Conservation (phyloP, 306 rosid species). For the Betula pendula region DNA sequence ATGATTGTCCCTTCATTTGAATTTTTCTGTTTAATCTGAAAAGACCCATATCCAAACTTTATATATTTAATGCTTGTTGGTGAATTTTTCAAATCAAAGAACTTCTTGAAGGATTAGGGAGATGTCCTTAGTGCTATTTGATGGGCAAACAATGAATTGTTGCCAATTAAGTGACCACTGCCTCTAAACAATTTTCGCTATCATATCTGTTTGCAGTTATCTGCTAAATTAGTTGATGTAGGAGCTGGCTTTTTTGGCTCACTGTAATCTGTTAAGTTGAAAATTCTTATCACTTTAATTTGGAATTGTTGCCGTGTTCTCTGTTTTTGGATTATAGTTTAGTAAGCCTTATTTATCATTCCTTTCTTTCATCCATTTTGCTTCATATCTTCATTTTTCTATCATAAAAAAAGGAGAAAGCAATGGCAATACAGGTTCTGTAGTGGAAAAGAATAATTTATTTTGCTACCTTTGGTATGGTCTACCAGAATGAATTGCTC, state of each 20-base stretch:
- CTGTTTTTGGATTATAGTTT: background rate
- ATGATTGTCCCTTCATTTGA: background rate
- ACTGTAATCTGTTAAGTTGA: background rate
- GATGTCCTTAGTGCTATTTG: background rate
- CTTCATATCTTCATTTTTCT: background rate
- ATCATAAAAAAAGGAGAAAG: background rate
- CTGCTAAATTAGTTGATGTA: background rate
- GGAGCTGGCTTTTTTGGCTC: background rate
- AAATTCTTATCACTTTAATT: background rate
- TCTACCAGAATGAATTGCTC: background rate
- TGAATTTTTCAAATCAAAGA: background rate
- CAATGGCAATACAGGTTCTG: background rate
- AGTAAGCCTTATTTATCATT: background rate
- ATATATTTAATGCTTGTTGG: background rate
- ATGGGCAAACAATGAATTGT: background rate
- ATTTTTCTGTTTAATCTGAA: background rate
- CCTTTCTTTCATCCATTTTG: background rate
- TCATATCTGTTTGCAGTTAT: background rate
- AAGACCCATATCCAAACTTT: background rate
- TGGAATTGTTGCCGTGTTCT: background rate
- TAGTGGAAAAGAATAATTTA: background rate
- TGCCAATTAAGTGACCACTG: too few species aligned
- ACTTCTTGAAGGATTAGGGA: background rate
- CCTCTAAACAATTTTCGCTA: background rate
- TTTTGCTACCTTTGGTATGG: background rate